Conservation (phyloP, 2,329 filamentous ascomycete genomes). For the Coniochaeta pulveracea region DNA sequence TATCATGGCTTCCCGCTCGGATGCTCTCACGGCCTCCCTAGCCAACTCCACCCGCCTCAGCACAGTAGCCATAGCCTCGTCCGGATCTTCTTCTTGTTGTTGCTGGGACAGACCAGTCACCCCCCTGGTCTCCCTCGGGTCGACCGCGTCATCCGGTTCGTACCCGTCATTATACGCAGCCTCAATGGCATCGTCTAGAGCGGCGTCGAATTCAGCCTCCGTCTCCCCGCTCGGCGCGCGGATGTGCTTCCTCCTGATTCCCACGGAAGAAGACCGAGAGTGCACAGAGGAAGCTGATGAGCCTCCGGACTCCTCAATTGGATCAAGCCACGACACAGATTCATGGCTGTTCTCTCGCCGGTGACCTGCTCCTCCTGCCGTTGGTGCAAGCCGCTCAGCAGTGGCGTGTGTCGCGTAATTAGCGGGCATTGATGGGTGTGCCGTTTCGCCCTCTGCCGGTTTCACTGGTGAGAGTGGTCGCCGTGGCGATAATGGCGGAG, state of each 20-base stretch:
- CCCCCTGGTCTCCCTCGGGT: not conserved
- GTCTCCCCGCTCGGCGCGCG: conserved; percentile 59
- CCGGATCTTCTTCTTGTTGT: conserved; percentile 22
- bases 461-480: conserved; percentile 37
- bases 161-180: conserved; percentile 90
- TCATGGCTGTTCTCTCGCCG: conserved; percentile 58
- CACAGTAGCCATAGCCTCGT: conserved; percentile 39
- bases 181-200: conserved; percentile 88
- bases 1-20: conserved; percentile 57
- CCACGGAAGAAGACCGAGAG: conserved; percentile 63
- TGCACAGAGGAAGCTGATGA: conserved; percentile 72
- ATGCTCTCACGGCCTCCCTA: conserved; percentile 64
- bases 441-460: conserved; percentile 19
- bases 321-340: conserved; percentile 87
- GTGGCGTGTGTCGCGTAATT: conserved; percentile 10
- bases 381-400: conserved; percentile 9
- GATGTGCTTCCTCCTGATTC: conserved; percentile 58
- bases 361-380: conserved; percentile 22
- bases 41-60: conserved; percentile 61
- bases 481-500: conserved; percentile 58
- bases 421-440: conserved; percentile 8
- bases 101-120: conserved; percentile 6
- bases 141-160: conserved; percentile 40
- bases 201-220: conserved; percentile 86
- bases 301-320: conserved; percentile 79